Evolutionary conservation across 75 land plant species (phyloP).

Genomic region (Pinus taeda): DNA sequence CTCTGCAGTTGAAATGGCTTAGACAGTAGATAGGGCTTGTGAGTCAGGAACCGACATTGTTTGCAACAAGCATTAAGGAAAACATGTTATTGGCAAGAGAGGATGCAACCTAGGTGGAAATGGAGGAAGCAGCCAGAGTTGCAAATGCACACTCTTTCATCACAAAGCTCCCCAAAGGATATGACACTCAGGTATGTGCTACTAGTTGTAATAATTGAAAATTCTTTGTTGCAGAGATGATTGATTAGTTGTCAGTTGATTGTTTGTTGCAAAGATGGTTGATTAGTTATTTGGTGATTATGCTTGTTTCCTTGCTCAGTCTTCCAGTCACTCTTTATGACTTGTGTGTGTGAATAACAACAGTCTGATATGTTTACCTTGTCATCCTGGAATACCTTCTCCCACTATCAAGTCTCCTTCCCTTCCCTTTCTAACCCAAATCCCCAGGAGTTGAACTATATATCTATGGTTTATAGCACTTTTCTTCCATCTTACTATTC

Average conservation of each 20-base stretch:
- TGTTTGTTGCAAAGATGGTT: background rate
- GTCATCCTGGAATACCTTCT: too few relatives aligned
- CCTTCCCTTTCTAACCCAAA: too few relatives aligned
- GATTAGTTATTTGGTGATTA: background rate
- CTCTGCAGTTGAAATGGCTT: slow-evolving; percentile 68
- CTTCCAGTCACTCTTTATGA: too few relatives aligned
- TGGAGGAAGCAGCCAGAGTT: slow-evolving; percentile 80
- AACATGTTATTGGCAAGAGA: slow-evolving; percentile 68
- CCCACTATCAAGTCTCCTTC: too few relatives aligned
- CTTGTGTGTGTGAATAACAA: too few relatives aligned
- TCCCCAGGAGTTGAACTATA: too few relatives aligned
- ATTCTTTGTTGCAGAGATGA: slow-evolving; percentile 1
- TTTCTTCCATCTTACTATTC: too few relatives aligned
- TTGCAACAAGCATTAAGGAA: slow-evolving; percentile 76
- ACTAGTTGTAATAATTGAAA: too few relatives aligned
- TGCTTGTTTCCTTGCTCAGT: too few relatives aligned
- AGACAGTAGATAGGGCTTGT: slow-evolving; percentile 84
- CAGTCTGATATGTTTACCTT: too few relatives aligned
- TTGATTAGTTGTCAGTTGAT: slow-evolving; percentile 1
- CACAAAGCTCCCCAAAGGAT: slow-evolving; percentile 73
- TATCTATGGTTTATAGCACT: too few relatives aligned
- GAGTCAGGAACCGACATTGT: slow-evolving; percentile 85
- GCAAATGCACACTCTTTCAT: slow-evolving; percentile 88
- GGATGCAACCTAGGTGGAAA: slow-evolving; percentile 56
- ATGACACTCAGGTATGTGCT: slow-evolving; percentile 63